phyloP scores from a whole-genome alignment of 345 rosid genomes.

The Lumnitzera racemosa region DNA sequence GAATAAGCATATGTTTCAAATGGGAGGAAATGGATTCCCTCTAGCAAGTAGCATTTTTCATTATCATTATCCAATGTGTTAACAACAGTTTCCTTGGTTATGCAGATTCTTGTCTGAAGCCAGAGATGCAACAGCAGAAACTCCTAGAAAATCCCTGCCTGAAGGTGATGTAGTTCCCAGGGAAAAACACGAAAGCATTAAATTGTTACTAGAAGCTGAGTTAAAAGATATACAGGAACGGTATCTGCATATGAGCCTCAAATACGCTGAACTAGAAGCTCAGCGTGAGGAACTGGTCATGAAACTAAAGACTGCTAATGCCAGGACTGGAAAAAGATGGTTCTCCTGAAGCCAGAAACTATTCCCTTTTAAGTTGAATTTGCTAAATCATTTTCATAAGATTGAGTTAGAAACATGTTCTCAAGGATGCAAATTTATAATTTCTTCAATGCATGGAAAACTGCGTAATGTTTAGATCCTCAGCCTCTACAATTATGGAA shows the following conservation, averaged over 20 bases:
- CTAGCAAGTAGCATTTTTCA: neutral
- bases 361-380: neutral
- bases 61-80: neutral
- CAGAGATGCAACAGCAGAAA: slow-evolving; percentile 10
- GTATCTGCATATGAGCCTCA: slow-evolving; percentile 52
- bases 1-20: neutral
- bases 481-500: too few species aligned
- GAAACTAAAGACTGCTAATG: slow-evolving; percentile 39
- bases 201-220: slow-evolving; percentile 45
- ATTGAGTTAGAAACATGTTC: neutral
- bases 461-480: too few species aligned
- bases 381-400: neutral
- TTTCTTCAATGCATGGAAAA: too few species aligned
- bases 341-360: slow-evolving; percentile 10
- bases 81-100: neutral
- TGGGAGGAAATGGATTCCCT: neutral
- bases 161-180: slow-evolving; percentile 33
- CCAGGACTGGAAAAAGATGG: slow-evolving; percentile 34
- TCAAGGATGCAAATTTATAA: neutral
- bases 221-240: slow-evolving; percentile 44
- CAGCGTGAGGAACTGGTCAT: slow-evolving; percentile 55
- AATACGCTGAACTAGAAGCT: slow-evolving; percentile 51
- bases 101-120: slow-evolving; percentile 22
- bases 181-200: slow-evolving; percentile 38
- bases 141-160: slow-evolving; percentile 24